Base-by-base conservation (phyloP, 2,329 filamentous ascomycete genomes). In the Dactylellina cionopaga region DNA sequence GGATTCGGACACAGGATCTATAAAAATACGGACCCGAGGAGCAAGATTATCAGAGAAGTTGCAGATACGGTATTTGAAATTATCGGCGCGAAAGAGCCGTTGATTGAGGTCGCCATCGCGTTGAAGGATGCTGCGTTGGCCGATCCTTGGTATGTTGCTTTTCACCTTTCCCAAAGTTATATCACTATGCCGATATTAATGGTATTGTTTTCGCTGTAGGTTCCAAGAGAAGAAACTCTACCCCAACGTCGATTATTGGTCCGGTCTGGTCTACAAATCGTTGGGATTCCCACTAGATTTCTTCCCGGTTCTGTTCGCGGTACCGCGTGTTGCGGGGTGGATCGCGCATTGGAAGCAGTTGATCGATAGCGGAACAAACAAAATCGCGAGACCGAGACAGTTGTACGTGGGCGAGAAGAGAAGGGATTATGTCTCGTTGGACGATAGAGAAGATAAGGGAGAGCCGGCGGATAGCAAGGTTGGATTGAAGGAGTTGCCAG, bases 1-100 rank as follows among this genome's bases (percentile, higher is more conserved):
- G 85, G 85, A 5, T 86, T 85, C 76, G 85, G 85, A 3, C 85
- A 87, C 78, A 81, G 84, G 19, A 82, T 85, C 22, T 85, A 85
- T 78, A 83, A 84, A 75, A 85, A 84, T 75, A 82, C 83, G 0
- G 85, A 86, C 72, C 85, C 85, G 3, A 82, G 85, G 2, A 83
- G 81, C 9, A 84, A 80, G 4, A 83, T 83, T 31, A 84, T 86
- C 71, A 80, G 82, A 3, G 78, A 82, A 72, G 80, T 85, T 0
- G 83, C 84, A 29, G 83, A 84, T 59, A 80, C 83, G 70, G 83
- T 85, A 17, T 85, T 85, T 76, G 78, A 80, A 44, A 83, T 84
- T 24, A 84, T 83, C 0, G 83, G 83, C 3, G 44, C 59, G 44
- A 80, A 83, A n/a, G 84, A 85, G 78, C 79, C 82, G 77, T 80